These are phyloP conservation scores for Phytophthora pistaciae DNA, from an alignment of 352 stramenopile genomes.

Conservation along the genomic window DNA sequence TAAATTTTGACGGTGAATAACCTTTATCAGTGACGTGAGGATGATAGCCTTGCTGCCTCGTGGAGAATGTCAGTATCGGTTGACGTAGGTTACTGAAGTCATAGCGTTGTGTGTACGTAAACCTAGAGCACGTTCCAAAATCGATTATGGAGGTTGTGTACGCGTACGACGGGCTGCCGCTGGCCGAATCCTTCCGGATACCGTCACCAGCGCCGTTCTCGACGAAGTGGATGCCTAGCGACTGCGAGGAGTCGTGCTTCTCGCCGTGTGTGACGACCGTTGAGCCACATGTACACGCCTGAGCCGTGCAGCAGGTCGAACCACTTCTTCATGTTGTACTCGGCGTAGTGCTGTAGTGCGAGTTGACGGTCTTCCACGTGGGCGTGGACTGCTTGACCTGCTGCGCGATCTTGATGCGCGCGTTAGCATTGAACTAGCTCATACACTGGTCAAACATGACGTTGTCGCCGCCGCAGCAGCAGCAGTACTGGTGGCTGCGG, in stretches of 20 bases:
- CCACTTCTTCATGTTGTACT: not conserved
- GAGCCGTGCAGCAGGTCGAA: not conserved
- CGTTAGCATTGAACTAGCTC: not conserved
- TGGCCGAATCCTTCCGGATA: not conserved
- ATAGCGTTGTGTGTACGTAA: too few species aligned
- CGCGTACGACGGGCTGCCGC: not conserved
- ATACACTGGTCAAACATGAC: not conserved
- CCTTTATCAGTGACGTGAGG: too few species aligned
- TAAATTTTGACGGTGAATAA: too few species aligned
- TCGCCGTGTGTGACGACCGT: slow-evolving; percentile 39
- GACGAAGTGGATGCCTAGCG: not conserved
- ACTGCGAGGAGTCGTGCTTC: slow-evolving; percentile 35
- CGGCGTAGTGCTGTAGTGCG: not conserved
- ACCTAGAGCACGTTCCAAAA: too few species aligned
- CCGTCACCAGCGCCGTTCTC: not conserved
- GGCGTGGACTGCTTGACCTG: not conserved
- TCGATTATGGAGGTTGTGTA: too few species aligned
- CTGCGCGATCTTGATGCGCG: not conserved
- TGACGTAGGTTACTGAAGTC: too few species aligned
- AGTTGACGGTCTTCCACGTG: not conserved
- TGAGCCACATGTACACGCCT: not conserved
- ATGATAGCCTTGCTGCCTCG: too few species aligned
- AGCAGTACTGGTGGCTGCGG: not conserved
- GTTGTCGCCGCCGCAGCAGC: not conserved
- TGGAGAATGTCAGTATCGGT: too few species aligned